A percentile compares a stretch with the other conserved stretches of the same genome.
Conservation (phyloP, 371 early-diverging fungal genomes). For the Mortierella sp. region DNA sequence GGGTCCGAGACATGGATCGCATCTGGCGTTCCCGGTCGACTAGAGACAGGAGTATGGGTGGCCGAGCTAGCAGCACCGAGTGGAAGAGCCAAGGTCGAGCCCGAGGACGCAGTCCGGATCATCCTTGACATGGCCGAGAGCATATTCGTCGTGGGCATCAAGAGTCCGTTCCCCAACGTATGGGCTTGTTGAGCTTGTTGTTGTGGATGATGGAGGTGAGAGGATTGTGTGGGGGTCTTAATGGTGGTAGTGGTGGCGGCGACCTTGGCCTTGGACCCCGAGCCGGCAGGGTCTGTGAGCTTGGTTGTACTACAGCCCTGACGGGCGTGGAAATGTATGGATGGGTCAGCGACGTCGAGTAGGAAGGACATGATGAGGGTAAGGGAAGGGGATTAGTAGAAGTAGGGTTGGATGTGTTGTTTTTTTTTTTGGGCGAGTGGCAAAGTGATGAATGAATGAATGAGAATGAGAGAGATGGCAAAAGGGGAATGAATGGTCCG, state of each 20-base stretch:
- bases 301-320: conserved; percentile 8
- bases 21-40: too few species aligned
- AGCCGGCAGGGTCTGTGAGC: conserved; percentile 4
- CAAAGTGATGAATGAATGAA: too few species aligned
- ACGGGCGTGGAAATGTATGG: conserved; percentile 49
- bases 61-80: too few species aligned
- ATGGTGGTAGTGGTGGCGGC: background rate
- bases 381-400: too few species aligned
- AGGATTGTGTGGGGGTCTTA: background rate
- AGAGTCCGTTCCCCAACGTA: background rate
- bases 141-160: conserved; percentile 6
- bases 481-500: background rate
- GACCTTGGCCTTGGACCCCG: conserved; percentile 4
- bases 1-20: too few species aligned
- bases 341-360: conserved; percentile 49
- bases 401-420: too few species aligned
- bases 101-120: conserved; percentile 36
- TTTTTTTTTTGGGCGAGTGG: too few species aligned
- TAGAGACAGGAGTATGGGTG: too few species aligned
- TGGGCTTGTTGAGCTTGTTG: too few species aligned
- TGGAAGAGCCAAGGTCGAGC: too few species aligned
- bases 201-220: background rate
- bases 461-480: background rate
- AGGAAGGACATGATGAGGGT: conserved; percentile 40
- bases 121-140: conserved; percentile 48